Evolutionary conservation across 768 basidiomycete genomes (phyloP), one percentile per base, ranked within the genome.

Genomic region (Boletus speciosus): DNA sequence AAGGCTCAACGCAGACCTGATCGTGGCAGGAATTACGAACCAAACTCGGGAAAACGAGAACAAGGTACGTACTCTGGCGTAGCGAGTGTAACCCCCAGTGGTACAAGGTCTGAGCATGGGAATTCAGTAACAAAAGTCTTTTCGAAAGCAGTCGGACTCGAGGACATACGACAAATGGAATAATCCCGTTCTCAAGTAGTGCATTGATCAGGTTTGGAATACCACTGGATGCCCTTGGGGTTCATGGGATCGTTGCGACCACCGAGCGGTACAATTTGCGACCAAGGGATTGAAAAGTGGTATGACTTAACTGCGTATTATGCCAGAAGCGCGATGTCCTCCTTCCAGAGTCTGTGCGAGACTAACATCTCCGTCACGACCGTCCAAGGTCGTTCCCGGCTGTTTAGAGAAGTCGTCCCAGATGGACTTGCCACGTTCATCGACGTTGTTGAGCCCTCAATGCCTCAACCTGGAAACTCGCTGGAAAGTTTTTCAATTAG

Each of bases 261-360:
- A 21, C 86, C 86, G 16, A 83, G 74, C 25, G 88, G 89, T 55
- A 90, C 86, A 59, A 90, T 78, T 27, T 88, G 78, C 11, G 85
- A 80, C 90, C 87, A 90, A 7, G 87, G 76, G 50, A 91, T 74
- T 5, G 85, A 88, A 71, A 91, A 90, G 21, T 88, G 81, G 72
- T 90, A 90, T 3, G 84, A 72, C 61, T 85, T 86, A 45, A 84
- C 82, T 34, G 86, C 85, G 58, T 88, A 86, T 35, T 75, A 61
- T 25, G 74, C 76, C 59, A 91, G 74, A 38, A 90, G 73, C 34
- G 77, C 78, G 36, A 87, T 68, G 64, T 89, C 87, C 57, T 85
- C 81, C 55, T 78, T 78, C 84, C 85, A 90, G 55, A 80, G 73
- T 49, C 74, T 76, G 71, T 87, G 85, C 12, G 86, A 87, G 68